Percentiles rank a stretch among this genome's conserved stretches.
These are phyloP conservation scores for Erysimum cheiri DNA, from an alignment of 441 rosid genomes.

Conservation along the genomic window DNA sequence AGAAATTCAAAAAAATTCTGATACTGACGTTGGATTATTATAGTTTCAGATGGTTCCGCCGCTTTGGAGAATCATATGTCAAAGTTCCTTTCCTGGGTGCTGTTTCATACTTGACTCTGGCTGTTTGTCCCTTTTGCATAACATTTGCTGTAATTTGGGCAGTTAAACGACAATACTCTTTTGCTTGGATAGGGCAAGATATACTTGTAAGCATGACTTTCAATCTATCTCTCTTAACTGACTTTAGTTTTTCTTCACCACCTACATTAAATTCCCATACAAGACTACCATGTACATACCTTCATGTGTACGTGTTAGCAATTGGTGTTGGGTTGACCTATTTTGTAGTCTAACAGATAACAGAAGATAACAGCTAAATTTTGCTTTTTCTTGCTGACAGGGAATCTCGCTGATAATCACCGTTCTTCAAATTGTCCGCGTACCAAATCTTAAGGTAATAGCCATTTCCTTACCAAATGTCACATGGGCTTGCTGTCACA, in stretches of 20 bases:
- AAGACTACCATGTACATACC: conserved; percentile 7
- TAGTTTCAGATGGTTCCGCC: conserved; percentile 84
- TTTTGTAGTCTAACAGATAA: conserved; percentile 3
- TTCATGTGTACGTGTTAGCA: not conserved
- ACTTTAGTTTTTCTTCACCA: conserved; percentile 10
- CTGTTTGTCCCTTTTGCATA: conserved; percentile 92
- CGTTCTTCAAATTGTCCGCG: conserved; percentile 90
- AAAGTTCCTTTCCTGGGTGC: conserved; percentile 89
- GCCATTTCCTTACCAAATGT: not conserved
- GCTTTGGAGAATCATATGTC: conserved; percentile 71
- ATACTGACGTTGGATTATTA: conserved; percentile 52
- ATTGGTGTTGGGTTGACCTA: not conserved
- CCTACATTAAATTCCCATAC: conserved; percentile 4
- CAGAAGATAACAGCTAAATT: conserved; percentile 6
- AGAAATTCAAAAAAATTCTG: conserved; percentile 5
- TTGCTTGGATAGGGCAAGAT: conserved; percentile 91
- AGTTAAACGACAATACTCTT: conserved; percentile 52
- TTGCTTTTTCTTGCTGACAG: conserved; percentile 50
- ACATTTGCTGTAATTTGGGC: conserved; percentile 94
- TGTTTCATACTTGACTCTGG: conserved; percentile 85
- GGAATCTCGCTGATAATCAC: conserved; percentile 95
- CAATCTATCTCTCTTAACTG: conserved; percentile 9
- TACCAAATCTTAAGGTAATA: conserved; percentile 96
- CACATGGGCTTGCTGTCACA: not conserved
- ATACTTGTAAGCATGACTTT: conserved; percentile 67